phyloP scores from a whole-genome alignment of 2,329 filamentous ascomycete genomes.

The Chrysoporthe cubensis region DNA sequence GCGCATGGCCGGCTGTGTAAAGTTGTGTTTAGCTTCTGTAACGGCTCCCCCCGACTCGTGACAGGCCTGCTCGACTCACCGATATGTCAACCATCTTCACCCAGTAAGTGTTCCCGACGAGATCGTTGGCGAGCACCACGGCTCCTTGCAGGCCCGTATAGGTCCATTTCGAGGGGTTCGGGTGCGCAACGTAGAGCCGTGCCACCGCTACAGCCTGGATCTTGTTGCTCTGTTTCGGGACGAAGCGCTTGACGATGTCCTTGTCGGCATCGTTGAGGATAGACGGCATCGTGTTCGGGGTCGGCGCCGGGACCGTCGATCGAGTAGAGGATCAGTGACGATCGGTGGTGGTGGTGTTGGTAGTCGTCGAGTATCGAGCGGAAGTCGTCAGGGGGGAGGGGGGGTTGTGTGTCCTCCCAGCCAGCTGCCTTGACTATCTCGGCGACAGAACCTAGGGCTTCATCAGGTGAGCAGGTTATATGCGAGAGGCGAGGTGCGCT shows the following conservation, averaged over 20 bases:
- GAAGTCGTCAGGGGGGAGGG: neutral
- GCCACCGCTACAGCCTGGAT: conserved; percentile 95
- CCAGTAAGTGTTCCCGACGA: conserved; percentile 96
- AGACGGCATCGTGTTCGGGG: conserved; percentile 55
- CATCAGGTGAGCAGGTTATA: conserved; percentile 16
- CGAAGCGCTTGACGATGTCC: conserved; percentile 90
- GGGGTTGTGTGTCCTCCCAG: neutral
- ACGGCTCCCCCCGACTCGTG: neutral
- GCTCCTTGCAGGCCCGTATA: conserved; percentile 94
- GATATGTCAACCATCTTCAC: conserved; percentile 97
- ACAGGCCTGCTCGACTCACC: conserved; percentile 56
- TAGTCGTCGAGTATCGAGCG: neutral
- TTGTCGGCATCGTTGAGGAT: conserved; percentile 92
- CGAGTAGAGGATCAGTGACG: conserved; percentile 4
- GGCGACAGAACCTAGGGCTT: neutral
- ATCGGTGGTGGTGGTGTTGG: neutral
- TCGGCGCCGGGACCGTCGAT: conserved; percentile 22
- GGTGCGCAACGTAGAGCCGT: conserved; percentile 90
- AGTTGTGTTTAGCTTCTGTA: conserved; percentile 24
- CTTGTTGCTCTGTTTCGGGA: conserved; percentile 95
- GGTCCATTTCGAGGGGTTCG: conserved; percentile 84
- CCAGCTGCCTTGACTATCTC: neutral
- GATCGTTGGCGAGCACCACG: conserved; percentile 86
- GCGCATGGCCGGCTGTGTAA: conserved; percentile 67
- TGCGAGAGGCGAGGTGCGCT: conserved; percentile 1